These are phyloP conservation scores for Geotrichum phurueaensis DNA, from an alignment of 1,139 yeast genomes.

Conservation along the genomic window DNA sequence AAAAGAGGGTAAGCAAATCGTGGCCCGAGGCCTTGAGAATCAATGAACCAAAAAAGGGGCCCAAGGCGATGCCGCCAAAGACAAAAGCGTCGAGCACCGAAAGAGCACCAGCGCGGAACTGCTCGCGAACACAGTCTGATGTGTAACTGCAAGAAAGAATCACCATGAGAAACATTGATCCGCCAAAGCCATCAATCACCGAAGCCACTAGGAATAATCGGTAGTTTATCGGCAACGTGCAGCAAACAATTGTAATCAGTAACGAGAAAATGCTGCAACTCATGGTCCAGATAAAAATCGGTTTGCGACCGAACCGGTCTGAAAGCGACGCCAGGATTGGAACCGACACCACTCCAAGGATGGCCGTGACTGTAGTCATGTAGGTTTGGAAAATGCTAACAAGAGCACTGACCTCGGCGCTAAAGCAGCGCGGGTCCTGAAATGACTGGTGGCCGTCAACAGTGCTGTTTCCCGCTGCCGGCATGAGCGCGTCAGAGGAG, in stretches of 20 bases:
- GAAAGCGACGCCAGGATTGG: slow-evolving; percentile 48
- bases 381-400: slow-evolving; percentile 29
- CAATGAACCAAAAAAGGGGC: slow-evolving; percentile 56
- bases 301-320: slow-evolving; percentile 58
- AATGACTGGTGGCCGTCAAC: neutral
- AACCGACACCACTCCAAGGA: slow-evolving; percentile 25
- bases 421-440: slow-evolving; percentile 26
- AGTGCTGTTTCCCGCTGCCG: neutral
- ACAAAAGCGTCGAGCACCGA: slow-evolving; percentile 54
- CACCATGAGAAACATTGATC: slow-evolving; percentile 47
- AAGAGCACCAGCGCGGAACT: slow-evolving; percentile 48
- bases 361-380: slow-evolving; percentile 24
- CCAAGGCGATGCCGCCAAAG: slow-evolving; percentile 56
- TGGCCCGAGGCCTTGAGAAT: slow-evolving; percentile 29
- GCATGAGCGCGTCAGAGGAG: slow-evolving; percentile 3
- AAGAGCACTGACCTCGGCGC: slow-evolving; percentile 25
- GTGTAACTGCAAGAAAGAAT: slow-evolving; percentile 57
- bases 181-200: slow-evolving; percentile 46
- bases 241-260: slow-evolving; percentile 25
- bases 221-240: slow-evolving; percentile 34
- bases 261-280: slow-evolving; percentile 31
- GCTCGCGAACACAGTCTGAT: slow-evolving; percentile 57
- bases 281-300: slow-evolving; percentile 37
- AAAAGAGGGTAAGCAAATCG: slow-evolving; percentile 28
- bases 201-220: slow-evolving; percentile 38